Conservation (phyloP, 164 flowering plant genomes). For the Amborella trichopoda region DNA sequence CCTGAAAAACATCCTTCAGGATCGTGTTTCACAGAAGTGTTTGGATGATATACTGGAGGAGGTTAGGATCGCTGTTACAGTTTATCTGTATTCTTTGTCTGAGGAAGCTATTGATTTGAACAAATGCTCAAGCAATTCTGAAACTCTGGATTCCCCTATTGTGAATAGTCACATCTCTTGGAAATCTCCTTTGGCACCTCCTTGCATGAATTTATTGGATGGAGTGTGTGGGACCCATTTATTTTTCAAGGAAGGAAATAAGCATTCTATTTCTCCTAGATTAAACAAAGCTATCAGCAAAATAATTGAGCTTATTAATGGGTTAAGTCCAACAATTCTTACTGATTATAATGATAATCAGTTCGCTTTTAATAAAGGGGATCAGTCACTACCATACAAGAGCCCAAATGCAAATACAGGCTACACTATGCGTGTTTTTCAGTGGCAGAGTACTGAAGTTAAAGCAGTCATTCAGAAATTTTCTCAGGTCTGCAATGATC, state of each 20-base stretch:
- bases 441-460: slow-evolving; percentile 58
- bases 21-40: slow-evolving; percentile 37
- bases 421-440: slow-evolving; percentile 50
- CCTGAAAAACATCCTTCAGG: slow-evolving; percentile 34
- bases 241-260: slow-evolving; percentile 11
- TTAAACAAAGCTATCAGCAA: slow-evolving; percentile 38
- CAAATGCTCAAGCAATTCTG: slow-evolving; percentile 7
- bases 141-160: slow-evolving; percentile 10
- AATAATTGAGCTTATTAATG: slow-evolving; percentile 62
- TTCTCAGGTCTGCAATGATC: slow-evolving; percentile 31
- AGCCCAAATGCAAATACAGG: slow-evolving; percentile 18
- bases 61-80: slow-evolving; percentile 31
- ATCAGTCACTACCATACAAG: slow-evolving; percentile 10
- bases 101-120: slow-evolving; percentile 12
- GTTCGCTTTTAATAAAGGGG: slow-evolving; percentile 15
- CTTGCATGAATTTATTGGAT: slow-evolving; percentile 14
- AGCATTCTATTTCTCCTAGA: slow-evolving; percentile 18
- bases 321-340: slow-evolving; percentile 28
- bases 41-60: slow-evolving; percentile 49
- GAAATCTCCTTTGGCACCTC: slow-evolving; percentile 24
- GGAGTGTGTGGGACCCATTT: slow-evolving; percentile 10
- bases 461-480: slow-evolving; percentile 27
- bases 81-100: slow-evolving; percentile 6
- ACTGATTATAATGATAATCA: slow-evolving; percentile 17
- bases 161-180: slow-evolving; percentile 33